These are phyloP conservation scores for Athelia psychrophila DNA, from an alignment of 1,284 basidiomycete species.

Conservation along the genomic window DNA sequence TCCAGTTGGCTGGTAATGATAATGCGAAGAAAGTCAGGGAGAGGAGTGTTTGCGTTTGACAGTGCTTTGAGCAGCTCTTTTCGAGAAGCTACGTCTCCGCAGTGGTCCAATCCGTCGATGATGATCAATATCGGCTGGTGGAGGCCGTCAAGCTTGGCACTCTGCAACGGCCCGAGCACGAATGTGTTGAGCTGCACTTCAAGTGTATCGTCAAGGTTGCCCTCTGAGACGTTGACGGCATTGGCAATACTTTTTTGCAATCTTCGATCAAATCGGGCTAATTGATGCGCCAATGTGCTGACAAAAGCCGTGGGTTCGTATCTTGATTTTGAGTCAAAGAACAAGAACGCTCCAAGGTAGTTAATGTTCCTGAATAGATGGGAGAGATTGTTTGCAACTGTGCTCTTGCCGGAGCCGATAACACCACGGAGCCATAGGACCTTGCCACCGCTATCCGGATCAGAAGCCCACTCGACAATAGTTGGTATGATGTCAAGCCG, in stretches of 20 bases:
- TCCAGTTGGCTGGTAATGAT: conserved; percentile 29
- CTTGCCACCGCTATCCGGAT: conserved; percentile 13
- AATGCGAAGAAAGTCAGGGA: conserved; percentile 25
- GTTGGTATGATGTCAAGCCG: conserved; percentile 23
- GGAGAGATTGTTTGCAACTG: conserved; percentile 26
- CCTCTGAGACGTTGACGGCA: conserved; percentile 22
- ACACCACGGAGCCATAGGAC: conserved; percentile 30
- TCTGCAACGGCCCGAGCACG: conserved; percentile 22
- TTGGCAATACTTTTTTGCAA: conserved; percentile 21
- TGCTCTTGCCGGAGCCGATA: conserved; percentile 29
- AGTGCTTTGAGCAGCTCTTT: conserved; percentile 24
- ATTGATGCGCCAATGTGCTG: conserved; percentile 25
- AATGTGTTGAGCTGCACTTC: conserved; percentile 28
- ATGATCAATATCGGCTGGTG: conserved; percentile 28
- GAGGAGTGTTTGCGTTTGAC: conserved; percentile 13
- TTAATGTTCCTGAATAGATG: conserved; percentile 22
- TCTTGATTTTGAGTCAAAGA: conserved; percentile 8
- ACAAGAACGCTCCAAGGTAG: conserved; percentile 21
- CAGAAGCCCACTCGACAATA: conserved; percentile 20
- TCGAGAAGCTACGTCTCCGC: conserved; percentile 17
- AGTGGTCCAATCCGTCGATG: conserved; percentile 32
- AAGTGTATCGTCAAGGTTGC: conserved; percentile 25
- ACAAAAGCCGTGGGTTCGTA: too few relatives aligned
- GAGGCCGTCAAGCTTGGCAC: conserved; percentile 5
- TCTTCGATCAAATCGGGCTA: conserved; percentile 27